Percentiles rank a stretch among this genome's conserved stretches.
Evolutionary conservation across 1,139 yeast species (phyloP).

Genomic region (Candida sanyaensis): DNA sequence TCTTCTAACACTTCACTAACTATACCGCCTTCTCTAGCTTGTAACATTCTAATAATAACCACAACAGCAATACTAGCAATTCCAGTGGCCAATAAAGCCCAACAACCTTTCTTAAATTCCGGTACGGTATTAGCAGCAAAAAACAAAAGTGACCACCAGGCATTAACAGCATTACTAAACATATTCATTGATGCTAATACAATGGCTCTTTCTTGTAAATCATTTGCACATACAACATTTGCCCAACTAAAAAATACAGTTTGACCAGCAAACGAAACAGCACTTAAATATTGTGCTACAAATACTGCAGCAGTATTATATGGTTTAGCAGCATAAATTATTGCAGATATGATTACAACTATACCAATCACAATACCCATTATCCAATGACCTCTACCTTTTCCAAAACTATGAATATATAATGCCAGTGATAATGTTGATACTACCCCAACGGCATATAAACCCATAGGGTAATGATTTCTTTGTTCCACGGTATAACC

Average conservation of each 20-base stretch:
- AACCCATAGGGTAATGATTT: slow-evolving; percentile 60
- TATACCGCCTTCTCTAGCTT: slow-evolving; percentile 29
- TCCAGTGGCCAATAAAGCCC: slow-evolving; percentile 57
- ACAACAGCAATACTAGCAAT: slow-evolving; percentile 25
- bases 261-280: slow-evolving; percentile 57
- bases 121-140: slow-evolving; percentile 55
- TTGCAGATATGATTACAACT: slow-evolving; percentile 43
- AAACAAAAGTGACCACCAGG: slow-evolving; percentile 62
- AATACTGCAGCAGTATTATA: slow-evolving; percentile 29
- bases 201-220: slow-evolving; percentile 57
- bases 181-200: slow-evolving; percentile 64
- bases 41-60: slow-evolving; percentile 28
- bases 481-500: slow-evolving; percentile 46
- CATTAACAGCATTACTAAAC: slow-evolving; percentile 62
- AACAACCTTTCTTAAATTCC: slow-evolving; percentile 50
- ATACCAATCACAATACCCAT: slow-evolving; percentile 32
- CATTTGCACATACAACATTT: slow-evolving; percentile 52
- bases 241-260: slow-evolving; percentile 65
- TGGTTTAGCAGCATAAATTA: slow-evolving; percentile 23
- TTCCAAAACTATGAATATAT: slow-evolving; percentile 47
- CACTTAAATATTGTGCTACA: slow-evolving; percentile 56
- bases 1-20: background rate
- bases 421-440: slow-evolving; percentile 49
- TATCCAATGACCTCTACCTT: slow-evolving; percentile 55
- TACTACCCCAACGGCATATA: slow-evolving; percentile 53